Base-by-base conservation (phyloP, 441 rosid species). In the Arabidopsis hybrid region DNA sequence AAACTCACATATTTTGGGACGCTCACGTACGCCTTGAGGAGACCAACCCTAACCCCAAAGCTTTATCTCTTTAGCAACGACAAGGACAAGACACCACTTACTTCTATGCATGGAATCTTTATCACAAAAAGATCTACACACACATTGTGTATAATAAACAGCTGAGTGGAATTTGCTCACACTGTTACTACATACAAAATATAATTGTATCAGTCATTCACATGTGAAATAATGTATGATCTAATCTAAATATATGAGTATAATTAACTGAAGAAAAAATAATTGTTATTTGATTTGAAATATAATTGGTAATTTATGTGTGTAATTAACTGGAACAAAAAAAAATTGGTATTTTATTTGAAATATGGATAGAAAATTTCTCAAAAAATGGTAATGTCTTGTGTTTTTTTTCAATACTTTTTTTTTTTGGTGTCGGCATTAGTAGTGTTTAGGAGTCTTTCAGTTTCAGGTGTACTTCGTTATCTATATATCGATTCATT, bases 11-110 rank as follows among this genome's bases (percentile, higher is more conserved):
- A 2, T 32, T 35, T 35, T 35, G 43, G 62, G 26, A 57, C 7
- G 16, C 13, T 35, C 8, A 52, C 57, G 5, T 52, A 26, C n/a
- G 42, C 62, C 42, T 35, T 57, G 62, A 57, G 43, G 62, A 35
- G 43, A 35, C 62, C 11, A 57, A 8, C 29, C 43, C 62, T 56
- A 56, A 34, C 60, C 60, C 60, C 40, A 7, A 56, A 56, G 60
- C 60, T 32, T n/a, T 56, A 35, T 58, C 42, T 58, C 45, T 58
- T 35, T 16, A 16, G 45, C 21, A 35, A 58, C 45, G 43, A 58
- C 29, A 58, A 35, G 43, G 62, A 58, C 43, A 58, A 58, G 62
- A 58, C 29, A 58, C 29, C 42, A 35, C 62, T 57, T 57, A 35
- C 42, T 55, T 32, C 21, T 55, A n/a, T n/a, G n/a, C n/a, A 35